A percentile compares a stretch with the other conserved stretches of the same genome.
Conservation (phyloP, 352 stramenopile species). For the Phytophthora aleatoria region DNA sequence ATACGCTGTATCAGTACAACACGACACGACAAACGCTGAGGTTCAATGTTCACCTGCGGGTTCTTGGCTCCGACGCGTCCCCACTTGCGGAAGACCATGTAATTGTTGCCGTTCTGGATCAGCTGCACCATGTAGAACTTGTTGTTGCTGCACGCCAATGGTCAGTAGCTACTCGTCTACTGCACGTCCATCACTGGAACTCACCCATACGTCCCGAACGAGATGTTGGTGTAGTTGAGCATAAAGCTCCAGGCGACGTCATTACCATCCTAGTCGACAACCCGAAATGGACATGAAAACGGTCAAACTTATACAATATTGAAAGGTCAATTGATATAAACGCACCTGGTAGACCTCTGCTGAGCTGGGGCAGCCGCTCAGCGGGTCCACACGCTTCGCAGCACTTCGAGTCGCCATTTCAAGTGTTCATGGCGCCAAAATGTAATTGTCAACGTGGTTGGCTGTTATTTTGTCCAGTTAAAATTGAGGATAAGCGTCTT, state of each 20-base stretch:
- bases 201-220: slow-evolving; percentile 52
- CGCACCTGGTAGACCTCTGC: slow-evolving; percentile 36
- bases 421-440: slow-evolving; percentile 12
- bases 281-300: slow-evolving; percentile 3
- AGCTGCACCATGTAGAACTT: slow-evolving; percentile 83
- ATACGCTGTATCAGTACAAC: neutral
- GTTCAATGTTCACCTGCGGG: slow-evolving; percentile 42
- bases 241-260: slow-evolving; percentile 46
- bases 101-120: slow-evolving; percentile 49
- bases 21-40: neutral
- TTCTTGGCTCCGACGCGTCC: slow-evolving; percentile 68
- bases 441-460: slow-evolving; percentile 10
- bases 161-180: neutral
- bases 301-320: neutral
- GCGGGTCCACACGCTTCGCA: slow-evolving; percentile 33
- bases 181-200: neutral
- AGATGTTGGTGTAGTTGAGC: slow-evolving; percentile 62
- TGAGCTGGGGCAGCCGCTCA: slow-evolving; percentile 34
- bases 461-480: slow-evolving; percentile 30
- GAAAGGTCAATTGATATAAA: neutral
- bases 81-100: slow-evolving; percentile 72
- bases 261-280: slow-evolving; percentile 29
- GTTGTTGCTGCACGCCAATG: slow-evolving; percentile 55
- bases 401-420: slow-evolving; percentile 9
- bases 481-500: slow-evolving; percentile 9